Evolutionary conservation across 192 early-diverging fungal genomes (phyloP), one percentile per base, ranked within the genome.

Genomic region (Anaeromyces robustus): DNA sequence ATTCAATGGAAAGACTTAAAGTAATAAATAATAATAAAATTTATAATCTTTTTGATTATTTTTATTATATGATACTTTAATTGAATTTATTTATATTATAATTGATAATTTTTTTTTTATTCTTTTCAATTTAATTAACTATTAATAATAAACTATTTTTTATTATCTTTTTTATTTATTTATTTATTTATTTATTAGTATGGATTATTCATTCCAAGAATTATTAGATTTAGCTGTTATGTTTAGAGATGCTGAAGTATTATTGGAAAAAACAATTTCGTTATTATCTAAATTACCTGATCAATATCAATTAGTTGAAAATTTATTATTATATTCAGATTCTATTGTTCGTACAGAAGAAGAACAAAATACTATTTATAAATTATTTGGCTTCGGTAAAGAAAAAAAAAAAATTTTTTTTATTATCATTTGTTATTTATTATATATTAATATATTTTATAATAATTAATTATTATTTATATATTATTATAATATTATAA

Each of bases 351-450:
- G 81, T 30, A 88, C 89, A 80, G 90, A 88, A 13, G 78, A 80
- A 52, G 92, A 93, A 43, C 83, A 92, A 19, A 85, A 88, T 30
- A 80, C 84, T 31, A 88, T 92, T 18, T 91, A 88, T 41, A 85
- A 88, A 29, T 82, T 93, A 16, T 88, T 92, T 77, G 85, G 83
- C n/a, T 81, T 85, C 77, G 83, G 85, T 85, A 28, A 29, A 80
- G 5, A 12, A 16, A 41, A 16, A 30, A 29, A 6, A 18, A 0
- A 30, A 32, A 59, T 52, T 29, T 29, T 12, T 81, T 32, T 29
- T 29, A 59, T 29, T 79, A 30, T 85, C 5, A 30, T 19, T 82
- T n/a, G n/a, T n/a, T n/a, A n/a, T n/a, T n/a, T n/a, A n/a, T n/a
- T n/a, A n/a, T n/a, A n/a, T n/a, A n/a, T n/a, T n/a, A n/a, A n/a